A percentile compares a stretch with the other conserved stretches of the same genome.
Evolutionary conservation across 2,329 filamentous ascomycete genomes (phyloP).

Genomic region (Cytospora mali): DNA sequence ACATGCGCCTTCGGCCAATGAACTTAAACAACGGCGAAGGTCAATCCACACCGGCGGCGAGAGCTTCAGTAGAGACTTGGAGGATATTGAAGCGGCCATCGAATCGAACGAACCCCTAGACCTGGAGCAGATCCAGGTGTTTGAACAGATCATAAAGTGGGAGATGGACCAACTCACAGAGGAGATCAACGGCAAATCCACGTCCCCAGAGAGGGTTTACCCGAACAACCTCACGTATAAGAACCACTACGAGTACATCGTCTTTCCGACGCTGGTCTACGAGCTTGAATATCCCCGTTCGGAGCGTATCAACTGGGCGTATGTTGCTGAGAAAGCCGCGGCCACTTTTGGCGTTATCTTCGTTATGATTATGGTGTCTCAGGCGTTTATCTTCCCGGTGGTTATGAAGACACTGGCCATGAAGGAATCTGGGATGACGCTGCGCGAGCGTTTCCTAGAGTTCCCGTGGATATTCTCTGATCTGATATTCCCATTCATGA

Average conservation of each 20-base stretch:
- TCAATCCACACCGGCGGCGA: constrained; percentile 39
- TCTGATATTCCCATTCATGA: constrained; percentile 76
- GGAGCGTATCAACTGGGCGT: constrained; percentile 71
- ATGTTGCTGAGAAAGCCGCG: constrained; percentile 70
- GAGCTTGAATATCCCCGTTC: constrained; percentile 75
- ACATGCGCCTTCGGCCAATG: constrained; percentile 43
- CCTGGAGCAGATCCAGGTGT: constrained; percentile 62
- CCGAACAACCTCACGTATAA: constrained; percentile 67
- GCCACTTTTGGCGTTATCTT: constrained; percentile 74
- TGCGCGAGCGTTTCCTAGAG: constrained; percentile 62
- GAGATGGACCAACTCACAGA: constrained; percentile 67
- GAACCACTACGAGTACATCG: constrained; percentile 73
- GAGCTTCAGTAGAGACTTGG: constrained; percentile 51
- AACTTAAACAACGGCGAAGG: constrained; percentile 46
- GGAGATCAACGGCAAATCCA: constrained; percentile 67
- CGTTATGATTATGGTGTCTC: constrained; percentile 78
- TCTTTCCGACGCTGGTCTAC: constrained; percentile 76
- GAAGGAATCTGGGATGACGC: constrained; percentile 66
- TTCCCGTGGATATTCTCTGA: constrained; percentile 78
- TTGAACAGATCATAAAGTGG: constrained; percentile 66
- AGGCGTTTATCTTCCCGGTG: constrained; percentile 76
- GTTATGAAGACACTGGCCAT: constrained; percentile 67
- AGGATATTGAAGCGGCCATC: constrained; percentile 63
- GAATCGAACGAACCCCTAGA: constrained; percentile 63
- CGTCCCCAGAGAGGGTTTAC: constrained; percentile 55